Evolutionary conservation across 2,329 filamentous ascomycete species (phyloP).

Genomic region (Thelonectria discophora): DNA sequence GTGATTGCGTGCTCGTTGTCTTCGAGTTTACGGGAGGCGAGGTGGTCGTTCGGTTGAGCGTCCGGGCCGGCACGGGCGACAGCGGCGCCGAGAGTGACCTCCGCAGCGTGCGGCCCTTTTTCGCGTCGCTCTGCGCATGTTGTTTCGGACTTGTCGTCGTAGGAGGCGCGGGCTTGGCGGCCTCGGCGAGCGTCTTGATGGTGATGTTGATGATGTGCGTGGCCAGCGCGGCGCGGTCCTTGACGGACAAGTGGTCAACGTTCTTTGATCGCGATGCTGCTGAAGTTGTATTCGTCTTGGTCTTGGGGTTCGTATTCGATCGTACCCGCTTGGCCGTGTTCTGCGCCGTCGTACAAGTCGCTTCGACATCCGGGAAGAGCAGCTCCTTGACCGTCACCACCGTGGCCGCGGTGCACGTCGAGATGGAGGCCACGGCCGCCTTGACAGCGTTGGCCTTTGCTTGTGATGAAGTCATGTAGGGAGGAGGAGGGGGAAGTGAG

Average conservation of each 20-base stretch:
- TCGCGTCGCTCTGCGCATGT: slow-evolving; percentile 46
- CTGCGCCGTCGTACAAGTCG: slow-evolving; percentile 38
- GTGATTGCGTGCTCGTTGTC: slow-evolving; percentile 41
- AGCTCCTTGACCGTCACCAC: slow-evolving; percentile 59
- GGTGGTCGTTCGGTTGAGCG: slow-evolving; percentile 67
- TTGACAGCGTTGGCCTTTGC: slow-evolving; percentile 61
- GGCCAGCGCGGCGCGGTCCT: slow-evolving; percentile 72
- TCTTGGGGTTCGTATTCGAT: slow-evolving; percentile 38
- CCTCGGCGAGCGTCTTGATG: slow-evolving; percentile 74
- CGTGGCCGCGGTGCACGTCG: slow-evolving; percentile 62
- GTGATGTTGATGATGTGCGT: slow-evolving; percentile 77
- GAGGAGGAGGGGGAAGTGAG: no score
- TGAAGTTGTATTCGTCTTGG: slow-evolving; percentile 33
- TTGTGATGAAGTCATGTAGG: slow-evolving; percentile 55
- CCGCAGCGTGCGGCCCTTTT: slow-evolving; percentile 54
- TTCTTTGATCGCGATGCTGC: slow-evolving; percentile 20
- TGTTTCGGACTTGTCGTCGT: slow-evolving; percentile 45
- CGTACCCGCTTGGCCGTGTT: slow-evolving; percentile 43
- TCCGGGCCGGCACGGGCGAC: slow-evolving; percentile 68
- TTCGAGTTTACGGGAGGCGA: slow-evolving; percentile 55
- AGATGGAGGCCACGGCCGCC: slow-evolving; percentile 60
- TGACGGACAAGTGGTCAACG: slow-evolving; percentile 46
- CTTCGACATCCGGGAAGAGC: slow-evolving; percentile 49
- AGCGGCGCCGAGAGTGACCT: slow-evolving; percentile 67
- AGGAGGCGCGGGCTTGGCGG: slow-evolving; percentile 60